Evolutionary conservation across 768 basidiomycete genomes (phyloP), one percentile per base, ranked within the genome.

Genomic region (Cubamyces sp.): DNA sequence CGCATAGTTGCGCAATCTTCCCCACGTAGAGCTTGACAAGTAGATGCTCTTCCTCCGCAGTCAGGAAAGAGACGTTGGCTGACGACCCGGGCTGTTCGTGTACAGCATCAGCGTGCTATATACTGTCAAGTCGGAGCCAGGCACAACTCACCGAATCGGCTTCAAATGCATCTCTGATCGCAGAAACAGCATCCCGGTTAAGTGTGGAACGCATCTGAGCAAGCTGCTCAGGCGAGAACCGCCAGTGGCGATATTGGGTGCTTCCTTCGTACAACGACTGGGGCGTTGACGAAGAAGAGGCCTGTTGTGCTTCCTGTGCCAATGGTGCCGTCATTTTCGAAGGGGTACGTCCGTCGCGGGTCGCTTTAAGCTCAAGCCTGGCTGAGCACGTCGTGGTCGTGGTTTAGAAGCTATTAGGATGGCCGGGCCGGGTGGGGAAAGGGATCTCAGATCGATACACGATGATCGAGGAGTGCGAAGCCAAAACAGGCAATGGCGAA

Each of bases 11-110:
- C 1, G 88, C 81, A n/a, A 95, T 86, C 75, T 94, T 95, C 49
- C 86, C 84, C 64, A 91, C 79, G 74, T 98, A 99, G 61, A 94
- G 85, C 68, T 91, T 91, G 23, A 98, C 92, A 43, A 99, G 84
- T 11, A 92, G 77, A 45, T 86, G 84, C 73, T 99, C 97, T 74
- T 99, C 97, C 28, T 87, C 80, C 1, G 93, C 83, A 47, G 75
- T 82, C 26, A 96, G 79, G 73, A 98, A 98, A 3, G 84, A 84
- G 3, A 92, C 83, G 55, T 81, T 81, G 18, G 79, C 77, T 3
- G 92, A 91, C 0, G 91, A 91, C 11, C 91, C 90, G 75, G 82
- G 87, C 89, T 86, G 71, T 28, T 48, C 8, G 8, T 39, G 1
- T 19, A n/a, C 18, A 15, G 43, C 12, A 34, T 57, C 34, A 58